These are phyloP conservation scores for Margaritispora aquatica DNA, from an alignment of 495 filamentous ascomycete species.

Conservation along the genomic window DNA sequence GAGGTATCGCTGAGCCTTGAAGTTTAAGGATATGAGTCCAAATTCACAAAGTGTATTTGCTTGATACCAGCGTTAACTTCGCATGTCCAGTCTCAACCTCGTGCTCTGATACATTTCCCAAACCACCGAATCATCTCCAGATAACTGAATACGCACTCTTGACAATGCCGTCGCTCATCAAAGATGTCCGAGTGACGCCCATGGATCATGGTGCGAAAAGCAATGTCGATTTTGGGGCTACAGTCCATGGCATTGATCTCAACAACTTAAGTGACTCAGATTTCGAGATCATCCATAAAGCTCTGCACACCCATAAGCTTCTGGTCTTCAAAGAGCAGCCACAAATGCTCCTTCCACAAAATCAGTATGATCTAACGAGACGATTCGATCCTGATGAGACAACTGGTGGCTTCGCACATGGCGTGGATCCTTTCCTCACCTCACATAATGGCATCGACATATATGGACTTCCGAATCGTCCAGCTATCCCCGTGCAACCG, in stretches of 20 bases:
- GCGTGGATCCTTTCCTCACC: constrained; percentile 21
- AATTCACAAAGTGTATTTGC: too few species aligned
- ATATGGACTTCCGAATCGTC: constrained; percentile 24
- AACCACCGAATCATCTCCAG: too few species aligned
- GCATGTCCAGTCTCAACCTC: too few species aligned
- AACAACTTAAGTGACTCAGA: constrained; percentile 27
- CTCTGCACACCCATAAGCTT: constrained; percentile 27
- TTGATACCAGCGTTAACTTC: too few species aligned
- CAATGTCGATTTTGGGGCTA: constrained; percentile 26
- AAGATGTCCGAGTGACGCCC: constrained; percentile 9
- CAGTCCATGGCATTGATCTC: constrained; percentile 28
- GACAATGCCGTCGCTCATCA: constrained; percentile 10
- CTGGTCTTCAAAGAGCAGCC: constrained; percentile 31
- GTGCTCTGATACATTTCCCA: too few species aligned
- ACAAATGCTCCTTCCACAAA: constrained; percentile 26
- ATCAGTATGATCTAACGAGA: constrained; percentile 26
- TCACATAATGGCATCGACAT: constrained; percentile 23
- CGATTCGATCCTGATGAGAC: constrained; percentile 25
- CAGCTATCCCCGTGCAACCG: constrained; percentile 21
- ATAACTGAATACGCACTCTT: neutral
- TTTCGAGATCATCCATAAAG: constrained; percentile 25
- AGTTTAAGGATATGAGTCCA: too few species aligned
- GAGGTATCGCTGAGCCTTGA: too few species aligned
- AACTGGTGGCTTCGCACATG: constrained; percentile 27
- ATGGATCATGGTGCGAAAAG: constrained; percentile 16